Conservation (phyloP, 768 basidiomycete genomes). For the Omphalotus guepiniiformis region DNA sequence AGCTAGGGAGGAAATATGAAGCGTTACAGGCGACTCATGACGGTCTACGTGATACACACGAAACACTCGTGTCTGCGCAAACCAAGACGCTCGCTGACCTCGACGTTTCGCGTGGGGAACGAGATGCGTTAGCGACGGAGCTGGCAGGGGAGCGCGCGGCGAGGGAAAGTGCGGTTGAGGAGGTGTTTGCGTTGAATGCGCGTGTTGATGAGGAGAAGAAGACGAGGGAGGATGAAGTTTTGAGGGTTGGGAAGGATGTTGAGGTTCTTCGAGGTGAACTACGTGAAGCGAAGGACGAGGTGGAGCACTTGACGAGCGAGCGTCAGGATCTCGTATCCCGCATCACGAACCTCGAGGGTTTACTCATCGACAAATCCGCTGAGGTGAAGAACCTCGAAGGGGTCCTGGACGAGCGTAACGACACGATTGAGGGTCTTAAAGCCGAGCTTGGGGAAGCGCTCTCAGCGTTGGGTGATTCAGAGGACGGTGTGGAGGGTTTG, state of each 20-base stretch:
- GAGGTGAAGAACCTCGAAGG: background rate
- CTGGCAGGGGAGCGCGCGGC: no score
- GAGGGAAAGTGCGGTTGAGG: no score
- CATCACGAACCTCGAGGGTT: no score
- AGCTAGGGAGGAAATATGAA: no score
- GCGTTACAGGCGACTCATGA: no score
- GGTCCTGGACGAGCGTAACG: background rate
- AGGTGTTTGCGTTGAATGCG: no score
- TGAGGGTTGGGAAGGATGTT: background rate
- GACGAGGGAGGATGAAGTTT: background rate
- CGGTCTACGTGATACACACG: no score
- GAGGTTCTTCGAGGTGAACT: background rate
- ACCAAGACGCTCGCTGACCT: no score
- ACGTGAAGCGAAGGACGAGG: conserved; percentile 6
- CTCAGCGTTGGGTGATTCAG: background rate
- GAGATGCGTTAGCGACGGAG: no score
- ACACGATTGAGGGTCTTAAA: background rate
- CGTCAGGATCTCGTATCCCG: conserved; percentile 7
- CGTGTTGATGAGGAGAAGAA: background rate
- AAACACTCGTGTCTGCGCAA: no score
- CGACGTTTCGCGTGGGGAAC: no score
- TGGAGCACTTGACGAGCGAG: conserved; percentile 10
- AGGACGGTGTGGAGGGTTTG: background rate
- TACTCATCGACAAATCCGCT: background rate
- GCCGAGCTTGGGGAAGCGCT: background rate